Conservation (phyloP, 1,284 basidiomycete species). For the Tilletia setariae region DNA sequence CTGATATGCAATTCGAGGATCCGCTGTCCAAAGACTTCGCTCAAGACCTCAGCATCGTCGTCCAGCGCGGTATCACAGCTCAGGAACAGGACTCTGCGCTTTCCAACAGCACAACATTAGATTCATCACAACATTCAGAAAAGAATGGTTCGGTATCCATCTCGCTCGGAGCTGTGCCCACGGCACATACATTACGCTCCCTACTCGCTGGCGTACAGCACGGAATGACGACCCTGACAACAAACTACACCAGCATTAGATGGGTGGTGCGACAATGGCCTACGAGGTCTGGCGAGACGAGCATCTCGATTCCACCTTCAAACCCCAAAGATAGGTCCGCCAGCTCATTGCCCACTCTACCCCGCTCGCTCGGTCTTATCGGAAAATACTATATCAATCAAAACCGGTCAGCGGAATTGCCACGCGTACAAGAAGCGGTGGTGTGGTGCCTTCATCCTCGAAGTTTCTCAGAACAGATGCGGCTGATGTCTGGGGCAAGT, state of each 20-base stretch:
- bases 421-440: neutral
- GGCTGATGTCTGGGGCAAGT: no score
- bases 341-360: slow-evolving; percentile 1
- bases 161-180: neutral
- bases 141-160: neutral
- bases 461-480: slow-evolving; percentile 38
- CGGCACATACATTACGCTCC: slow-evolving; percentile 24
- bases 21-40: neutral
- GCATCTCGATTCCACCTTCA: slow-evolving; percentile 22
- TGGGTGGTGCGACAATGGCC: slow-evolving; percentile 31
- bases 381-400: neutral
- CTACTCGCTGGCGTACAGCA: slow-evolving; percentile 22
- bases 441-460: slow-evolving; percentile 36
- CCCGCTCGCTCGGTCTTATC: neutral
- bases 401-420: neutral
- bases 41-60: neutral
- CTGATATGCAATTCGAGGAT: neutral
- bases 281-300: neutral
- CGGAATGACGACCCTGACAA: slow-evolving; percentile 37
- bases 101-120: neutral
- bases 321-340: slow-evolving; percentile 12
- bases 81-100: neutral
- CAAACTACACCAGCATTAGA: slow-evolving; percentile 37
- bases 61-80: neutral
- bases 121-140: neutral